Conservation (phyloP, 768 basidiomycete genomes). For the Hygrophoropsis aurantiaca region DNA sequence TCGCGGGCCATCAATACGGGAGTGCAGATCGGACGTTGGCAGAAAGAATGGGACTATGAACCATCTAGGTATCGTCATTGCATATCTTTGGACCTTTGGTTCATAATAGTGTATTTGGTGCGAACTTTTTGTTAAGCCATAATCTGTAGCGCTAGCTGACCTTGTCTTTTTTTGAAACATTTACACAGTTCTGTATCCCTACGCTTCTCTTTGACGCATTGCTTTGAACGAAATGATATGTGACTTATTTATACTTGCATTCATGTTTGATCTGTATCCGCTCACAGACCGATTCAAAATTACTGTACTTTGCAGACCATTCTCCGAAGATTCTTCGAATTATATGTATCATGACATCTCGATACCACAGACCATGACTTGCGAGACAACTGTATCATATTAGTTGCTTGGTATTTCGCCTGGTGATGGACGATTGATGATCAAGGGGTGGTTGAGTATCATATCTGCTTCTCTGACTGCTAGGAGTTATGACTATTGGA, state of each 20-base stretch:
- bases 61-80: slow-evolving; percentile 13
- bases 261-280: no score
- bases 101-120: slow-evolving; percentile 39
- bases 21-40: slow-evolving; percentile 77
- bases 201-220: slow-evolving; percentile 19
- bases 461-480: no score
- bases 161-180: slow-evolving; percentile 5
- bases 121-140: slow-evolving; percentile 15
- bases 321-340: no score
- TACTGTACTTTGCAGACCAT: no score
- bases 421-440: no score
- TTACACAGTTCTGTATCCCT: slow-evolving; percentile 34
- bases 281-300: no score
- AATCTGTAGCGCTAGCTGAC: slow-evolving; percentile 33
- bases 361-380: no score
- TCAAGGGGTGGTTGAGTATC: no score
- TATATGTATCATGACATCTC: no score
- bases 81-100: slow-evolving; percentile 20
- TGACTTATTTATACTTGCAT: slow-evolving; percentile 27
- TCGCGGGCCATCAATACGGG: slow-evolving; percentile 34
- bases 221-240: slow-evolving; percentile 17
- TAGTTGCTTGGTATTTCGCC: no score
- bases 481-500: no score
- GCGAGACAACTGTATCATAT: no score
- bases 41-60: slow-evolving; percentile 78